Percentiles rank a stretch among this genome's conserved stretches.
These are phyloP conservation scores for Rickenella mellea DNA, from an alignment of 768 basidiomycete genomes.

Conservation along the genomic window DNA sequence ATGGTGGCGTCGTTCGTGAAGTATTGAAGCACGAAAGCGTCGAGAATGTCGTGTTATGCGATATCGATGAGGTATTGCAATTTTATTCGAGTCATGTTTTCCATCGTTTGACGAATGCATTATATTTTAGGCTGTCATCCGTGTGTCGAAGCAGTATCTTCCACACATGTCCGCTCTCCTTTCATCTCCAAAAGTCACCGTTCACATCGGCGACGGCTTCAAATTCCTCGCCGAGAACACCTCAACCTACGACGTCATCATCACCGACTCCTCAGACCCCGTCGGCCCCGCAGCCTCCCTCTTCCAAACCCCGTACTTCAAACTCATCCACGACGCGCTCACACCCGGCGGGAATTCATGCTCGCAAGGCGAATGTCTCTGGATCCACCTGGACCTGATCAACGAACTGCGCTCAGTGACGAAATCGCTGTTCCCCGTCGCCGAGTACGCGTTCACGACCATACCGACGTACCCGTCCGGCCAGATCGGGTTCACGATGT, in stretches of 20 bases:
- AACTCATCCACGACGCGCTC: constrained; percentile 85
- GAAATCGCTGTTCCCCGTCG: constrained; percentile 62
- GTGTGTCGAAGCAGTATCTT: constrained; percentile 87
- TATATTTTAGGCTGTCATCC: constrained; percentile 67
- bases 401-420: constrained; percentile 61
- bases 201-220: constrained; percentile 92
- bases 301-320: constrained; percentile 96
- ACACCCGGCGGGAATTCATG: constrained; percentile 86
- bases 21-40: constrained; percentile 90
- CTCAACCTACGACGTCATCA: constrained; percentile 89
- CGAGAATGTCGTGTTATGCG: constrained; percentile 88
- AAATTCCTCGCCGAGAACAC: constrained; percentile 88
- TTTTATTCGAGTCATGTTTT: background rate
- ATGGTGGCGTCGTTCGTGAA: constrained; percentile 96
- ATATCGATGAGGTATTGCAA: constrained; percentile 81
- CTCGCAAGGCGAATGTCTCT: constrained; percentile 92
- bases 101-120: background rate
- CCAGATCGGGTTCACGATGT: constrained; percentile 91
- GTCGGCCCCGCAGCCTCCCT: constrained; percentile 91
- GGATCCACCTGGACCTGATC: constrained; percentile 90
- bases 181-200: constrained; percentile 68
- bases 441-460: constrained; percentile 90
- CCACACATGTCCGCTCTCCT: constrained; percentile 90
- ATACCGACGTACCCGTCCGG: constrained; percentile 99
- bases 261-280: constrained; percentile 98